Percentiles rank a stretch among this genome's conserved stretches.
Conservation (phyloP, 208 protist species). For the Leishmania lainsoni region DNA sequence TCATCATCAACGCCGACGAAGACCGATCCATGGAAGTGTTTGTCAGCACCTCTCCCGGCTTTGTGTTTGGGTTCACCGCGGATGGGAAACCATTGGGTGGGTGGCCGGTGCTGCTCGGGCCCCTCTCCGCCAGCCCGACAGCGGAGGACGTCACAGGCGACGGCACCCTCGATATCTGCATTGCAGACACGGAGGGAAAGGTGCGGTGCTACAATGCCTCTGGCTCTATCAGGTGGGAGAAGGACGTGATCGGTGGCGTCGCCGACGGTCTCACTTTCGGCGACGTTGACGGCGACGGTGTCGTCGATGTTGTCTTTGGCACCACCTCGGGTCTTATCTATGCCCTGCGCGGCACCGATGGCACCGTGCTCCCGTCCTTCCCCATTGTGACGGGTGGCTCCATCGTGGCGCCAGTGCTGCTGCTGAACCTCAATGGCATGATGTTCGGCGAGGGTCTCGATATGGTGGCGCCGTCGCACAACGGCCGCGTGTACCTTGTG, state of each 20-base stretch:
- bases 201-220: slow-evolving; percentile 79
- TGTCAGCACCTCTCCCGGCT: slow-evolving; percentile 79
- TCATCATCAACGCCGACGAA: slow-evolving; percentile 79
- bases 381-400: slow-evolving; percentile 77
- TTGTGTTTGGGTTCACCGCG: slow-evolving; percentile 68
- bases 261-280: slow-evolving; percentile 78
- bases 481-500: slow-evolving; percentile 91
- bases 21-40: slow-evolving; percentile 61
- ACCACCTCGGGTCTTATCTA: slow-evolving; percentile 85
- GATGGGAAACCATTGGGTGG: slow-evolving; percentile 49
- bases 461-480: slow-evolving; percentile 83
- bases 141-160: slow-evolving; percentile 87
- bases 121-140: slow-evolving; percentile 68
- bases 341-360: slow-evolving; percentile 71
- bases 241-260: slow-evolving; percentile 58
- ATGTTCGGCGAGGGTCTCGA: slow-evolving; percentile 46
- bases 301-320: slow-evolving; percentile 85
- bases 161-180: slow-evolving; percentile 88
- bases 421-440: slow-evolving; percentile 60
- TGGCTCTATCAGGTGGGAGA: slow-evolving; percentile 78
- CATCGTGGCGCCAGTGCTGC: slow-evolving; percentile 72
- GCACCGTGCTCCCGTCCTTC: slow-evolving; percentile 59
- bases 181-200: slow-evolving; percentile 81
- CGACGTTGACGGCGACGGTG: slow-evolving; percentile 90
- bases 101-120: slow-evolving; percentile 75